Evolutionary conservation across 1,284 basidiomycete species (phyloP).

Genomic region (Ceraceosorus guamensis): DNA sequence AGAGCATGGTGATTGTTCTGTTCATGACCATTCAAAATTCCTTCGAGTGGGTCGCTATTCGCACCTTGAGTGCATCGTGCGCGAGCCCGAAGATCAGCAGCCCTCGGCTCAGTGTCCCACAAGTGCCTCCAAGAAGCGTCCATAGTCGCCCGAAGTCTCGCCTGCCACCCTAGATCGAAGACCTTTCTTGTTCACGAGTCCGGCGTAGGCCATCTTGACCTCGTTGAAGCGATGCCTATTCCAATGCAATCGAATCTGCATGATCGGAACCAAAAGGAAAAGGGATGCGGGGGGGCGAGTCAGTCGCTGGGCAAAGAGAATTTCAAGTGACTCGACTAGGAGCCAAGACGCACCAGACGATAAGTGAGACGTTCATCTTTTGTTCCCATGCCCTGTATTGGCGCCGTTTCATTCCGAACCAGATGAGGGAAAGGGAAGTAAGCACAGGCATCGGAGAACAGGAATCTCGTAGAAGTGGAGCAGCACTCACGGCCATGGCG

Average conservation of each 20-base stretch:
- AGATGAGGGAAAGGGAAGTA: no score
- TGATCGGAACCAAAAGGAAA: no score
- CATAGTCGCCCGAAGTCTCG: constrained; percentile 40
- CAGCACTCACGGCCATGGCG: constrained; percentile 27
- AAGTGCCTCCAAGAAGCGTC: constrained; percentile 28
- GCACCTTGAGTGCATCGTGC: no score
- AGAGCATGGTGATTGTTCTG: no score
- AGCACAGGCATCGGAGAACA: no score
- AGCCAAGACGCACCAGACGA: constrained; percentile 17
- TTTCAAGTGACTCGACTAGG: not conserved
- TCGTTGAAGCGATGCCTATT: constrained; percentile 35
- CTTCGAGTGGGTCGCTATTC: no score
- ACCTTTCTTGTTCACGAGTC: constrained; percentile 36
- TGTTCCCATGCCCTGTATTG: constrained; percentile 29
- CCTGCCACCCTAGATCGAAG: constrained; percentile 33
- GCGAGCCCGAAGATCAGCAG: no score
- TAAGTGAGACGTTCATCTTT: constrained; percentile 34
- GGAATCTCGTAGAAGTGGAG: no score
- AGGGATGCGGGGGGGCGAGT: no score
- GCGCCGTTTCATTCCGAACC: no score
- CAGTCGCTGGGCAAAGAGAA: no score
- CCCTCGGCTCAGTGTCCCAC: constrained; percentile 14
- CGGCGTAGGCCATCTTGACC: constrained; percentile 42
- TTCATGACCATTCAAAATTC: no score
- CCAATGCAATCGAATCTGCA: constrained; percentile 33